A percentile compares a stretch with the other conserved stretches of the same genome.
phyloP scores from a whole-genome alignment of 208 protist species.

The Angomonas ambiguus region DNA sequence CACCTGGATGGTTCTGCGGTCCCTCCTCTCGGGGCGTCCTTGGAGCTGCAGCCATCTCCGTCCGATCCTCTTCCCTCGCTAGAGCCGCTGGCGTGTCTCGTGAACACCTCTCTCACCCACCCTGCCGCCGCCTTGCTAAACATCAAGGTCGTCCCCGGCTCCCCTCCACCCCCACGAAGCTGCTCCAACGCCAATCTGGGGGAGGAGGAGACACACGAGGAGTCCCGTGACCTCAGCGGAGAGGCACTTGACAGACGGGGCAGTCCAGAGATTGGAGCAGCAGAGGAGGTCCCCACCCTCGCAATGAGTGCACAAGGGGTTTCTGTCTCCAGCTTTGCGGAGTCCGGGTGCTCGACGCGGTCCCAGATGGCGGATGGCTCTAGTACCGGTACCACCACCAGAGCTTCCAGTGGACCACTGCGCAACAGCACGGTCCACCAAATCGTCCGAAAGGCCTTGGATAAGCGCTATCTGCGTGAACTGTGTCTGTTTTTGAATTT shows the following conservation, averaged over 20 bases:
- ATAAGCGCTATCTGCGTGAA: constrained; percentile 62
- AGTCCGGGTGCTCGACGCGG: not conserved
- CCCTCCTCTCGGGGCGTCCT: not conserved
- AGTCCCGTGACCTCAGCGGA: not conserved
- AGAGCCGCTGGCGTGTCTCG: constrained; percentile 15
- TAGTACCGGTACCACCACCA: not conserved
- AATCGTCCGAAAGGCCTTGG: constrained; percentile 34
- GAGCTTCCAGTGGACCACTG: not conserved
- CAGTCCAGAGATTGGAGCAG: not conserved
- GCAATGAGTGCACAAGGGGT: not conserved
- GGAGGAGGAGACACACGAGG: constrained; percentile 6
- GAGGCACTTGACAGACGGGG: not conserved
- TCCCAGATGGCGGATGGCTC: not conserved
- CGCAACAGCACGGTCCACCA: not conserved
- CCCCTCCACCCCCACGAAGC: constrained; percentile 7
- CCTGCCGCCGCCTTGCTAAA: constrained; percentile 27
- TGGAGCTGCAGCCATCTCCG: not conserved
- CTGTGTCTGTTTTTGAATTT: constrained; percentile 53
- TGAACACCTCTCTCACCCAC: constrained; percentile 46
- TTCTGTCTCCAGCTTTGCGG: not conserved
- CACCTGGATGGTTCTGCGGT: not conserved
- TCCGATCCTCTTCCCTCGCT: not conserved
- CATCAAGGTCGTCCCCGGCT: constrained; percentile 12
- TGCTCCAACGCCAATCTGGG: constrained; percentile 3
- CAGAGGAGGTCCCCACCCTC: not conserved